These are phyloP conservation scores for Tylopilus felleus DNA, from an alignment of 768 basidiomycete genomes.

Conservation along the genomic window DNA sequence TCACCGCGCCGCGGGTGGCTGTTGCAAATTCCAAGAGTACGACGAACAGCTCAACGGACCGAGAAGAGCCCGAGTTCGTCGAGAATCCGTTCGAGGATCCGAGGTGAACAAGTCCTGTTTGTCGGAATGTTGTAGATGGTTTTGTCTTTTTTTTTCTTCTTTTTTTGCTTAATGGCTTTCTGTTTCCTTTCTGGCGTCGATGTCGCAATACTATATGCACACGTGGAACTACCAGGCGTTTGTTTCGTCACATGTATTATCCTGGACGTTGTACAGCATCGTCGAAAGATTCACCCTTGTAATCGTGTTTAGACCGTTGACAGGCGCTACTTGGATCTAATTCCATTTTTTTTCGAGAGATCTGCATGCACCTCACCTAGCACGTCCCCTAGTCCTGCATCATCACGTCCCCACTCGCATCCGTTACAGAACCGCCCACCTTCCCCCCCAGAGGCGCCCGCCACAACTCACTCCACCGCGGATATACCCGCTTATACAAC, in stretches of 20 bases:
- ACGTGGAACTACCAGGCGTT: too few relatives aligned
- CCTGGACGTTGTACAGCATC: not conserved
- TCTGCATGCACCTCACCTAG: too few relatives aligned
- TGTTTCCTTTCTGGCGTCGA: not conserved
- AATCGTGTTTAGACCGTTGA: not conserved
- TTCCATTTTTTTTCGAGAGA: not conserved
- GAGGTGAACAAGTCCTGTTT: not conserved
- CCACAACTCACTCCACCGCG: conserved; percentile 75
- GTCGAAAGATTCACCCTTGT: not conserved
- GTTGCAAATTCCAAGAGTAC: conserved; percentile 13
- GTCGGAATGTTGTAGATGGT: not conserved
- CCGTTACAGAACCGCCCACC: not conserved
- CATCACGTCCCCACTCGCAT: conserved; percentile 18
- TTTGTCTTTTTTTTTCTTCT: not conserved
- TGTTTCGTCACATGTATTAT: not conserved
- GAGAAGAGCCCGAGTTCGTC: conserved; percentile 65
- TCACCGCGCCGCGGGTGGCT: conserved; percentile 6
- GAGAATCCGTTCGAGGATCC: conserved; percentile 73
- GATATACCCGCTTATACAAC: conserved; percentile 92
- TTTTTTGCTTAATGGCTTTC: not conserved
- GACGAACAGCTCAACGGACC: conserved; percentile 29
- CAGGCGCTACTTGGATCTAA: not conserved
- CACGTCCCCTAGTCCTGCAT: conserved; percentile 24
- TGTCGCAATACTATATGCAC: not conserved
- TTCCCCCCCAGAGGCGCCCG: conserved; percentile 12